Percentiles rank a stretch among this genome's conserved stretches.
phyloP scores from a whole-genome alignment of 2,329 filamentous ascomycete species.

The Trichophyton rubrum region DNA sequence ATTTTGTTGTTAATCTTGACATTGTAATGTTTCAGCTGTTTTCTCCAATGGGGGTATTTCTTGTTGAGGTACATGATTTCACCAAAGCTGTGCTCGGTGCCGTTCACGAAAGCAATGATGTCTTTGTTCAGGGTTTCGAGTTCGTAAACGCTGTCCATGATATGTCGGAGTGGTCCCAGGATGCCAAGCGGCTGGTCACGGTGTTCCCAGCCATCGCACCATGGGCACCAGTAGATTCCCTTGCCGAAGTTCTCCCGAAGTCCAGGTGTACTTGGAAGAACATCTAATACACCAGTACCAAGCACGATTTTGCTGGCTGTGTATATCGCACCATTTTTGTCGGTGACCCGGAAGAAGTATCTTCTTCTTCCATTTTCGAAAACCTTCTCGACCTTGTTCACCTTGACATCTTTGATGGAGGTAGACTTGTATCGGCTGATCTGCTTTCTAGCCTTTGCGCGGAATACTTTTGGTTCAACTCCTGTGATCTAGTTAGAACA shows the following conservation, averaged over 20 bases:
- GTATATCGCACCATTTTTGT: constrained; percentile 25
- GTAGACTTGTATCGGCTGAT: constrained; percentile 41
- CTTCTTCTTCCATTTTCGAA: constrained; percentile 22
- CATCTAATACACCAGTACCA: constrained; percentile 45
- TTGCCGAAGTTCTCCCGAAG: constrained; percentile 44
- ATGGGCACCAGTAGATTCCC: constrained; percentile 52
- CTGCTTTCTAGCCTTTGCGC: constrained; percentile 42
- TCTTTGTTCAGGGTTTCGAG: constrained; percentile 44
- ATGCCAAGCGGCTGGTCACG: constrained; percentile 47
- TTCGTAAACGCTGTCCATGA: constrained; percentile 39
- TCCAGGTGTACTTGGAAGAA: constrained; percentile 45
- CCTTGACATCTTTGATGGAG: constrained; percentile 41
- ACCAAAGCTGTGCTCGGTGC: constrained; percentile 40
- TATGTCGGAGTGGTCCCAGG: constrained; percentile 35
- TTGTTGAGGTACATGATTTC: constrained; percentile 29
- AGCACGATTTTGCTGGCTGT: constrained; percentile 45
- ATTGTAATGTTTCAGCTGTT: constrained; percentile 40
- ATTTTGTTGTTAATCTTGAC: constrained; percentile 46
- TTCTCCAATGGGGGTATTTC: constrained; percentile 37
- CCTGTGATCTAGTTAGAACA: constrained; percentile 25
- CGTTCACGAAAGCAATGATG: constrained; percentile 48
- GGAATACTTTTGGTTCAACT: constrained; percentile 43
- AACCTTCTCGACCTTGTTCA: constrained; percentile 26
- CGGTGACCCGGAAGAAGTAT: constrained; percentile 37
- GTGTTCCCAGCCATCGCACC: constrained; percentile 53